These are phyloP conservation scores for Lomentospora prolificans DNA, from an alignment of 2,329 filamentous ascomycete species.

Conservation along the genomic window DNA sequence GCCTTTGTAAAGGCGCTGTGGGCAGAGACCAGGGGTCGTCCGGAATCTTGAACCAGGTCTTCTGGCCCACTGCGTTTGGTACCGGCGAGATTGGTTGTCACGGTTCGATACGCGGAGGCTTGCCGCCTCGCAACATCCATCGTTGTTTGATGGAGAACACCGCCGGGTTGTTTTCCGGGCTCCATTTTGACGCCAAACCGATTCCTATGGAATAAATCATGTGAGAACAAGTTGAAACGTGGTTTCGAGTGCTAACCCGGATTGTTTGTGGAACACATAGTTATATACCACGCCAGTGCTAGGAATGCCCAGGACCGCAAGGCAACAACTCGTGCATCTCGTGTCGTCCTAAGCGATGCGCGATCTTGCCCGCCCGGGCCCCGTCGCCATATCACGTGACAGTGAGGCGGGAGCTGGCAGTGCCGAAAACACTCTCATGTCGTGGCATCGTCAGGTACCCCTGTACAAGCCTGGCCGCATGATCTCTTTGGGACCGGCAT, in stretches of 20 bases:
- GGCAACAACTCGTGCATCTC: not conserved
- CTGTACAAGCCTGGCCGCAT: not conserved
- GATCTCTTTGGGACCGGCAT: not conserved
- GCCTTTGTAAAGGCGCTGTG: not conserved
- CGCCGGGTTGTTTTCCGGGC: not conserved
- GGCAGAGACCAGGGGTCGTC: not conserved
- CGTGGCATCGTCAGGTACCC: not conserved
- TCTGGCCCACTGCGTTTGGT: not conserved
- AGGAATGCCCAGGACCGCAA: not conserved
- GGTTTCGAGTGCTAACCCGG: not conserved
- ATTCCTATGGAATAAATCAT: not conserved
- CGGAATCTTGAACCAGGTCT: not conserved
- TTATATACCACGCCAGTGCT: no score
- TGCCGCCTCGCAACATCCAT: not conserved
- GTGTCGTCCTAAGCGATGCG: not conserved
- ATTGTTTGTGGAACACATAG: no score
- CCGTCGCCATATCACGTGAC: not conserved
- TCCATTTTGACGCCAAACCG: not conserved
- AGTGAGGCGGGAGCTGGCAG: not conserved
- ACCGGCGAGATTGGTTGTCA: not conserved
- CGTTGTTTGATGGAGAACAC: not conserved
- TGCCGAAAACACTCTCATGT: not conserved
- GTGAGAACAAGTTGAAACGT: not conserved
- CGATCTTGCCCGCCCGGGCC: not conserved
- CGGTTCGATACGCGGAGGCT: not conserved